These are phyloP conservation scores for Pyricularia pennisetigena DNA, from an alignment of 2,329 filamentous ascomycete species.

Conservation along the genomic window DNA sequence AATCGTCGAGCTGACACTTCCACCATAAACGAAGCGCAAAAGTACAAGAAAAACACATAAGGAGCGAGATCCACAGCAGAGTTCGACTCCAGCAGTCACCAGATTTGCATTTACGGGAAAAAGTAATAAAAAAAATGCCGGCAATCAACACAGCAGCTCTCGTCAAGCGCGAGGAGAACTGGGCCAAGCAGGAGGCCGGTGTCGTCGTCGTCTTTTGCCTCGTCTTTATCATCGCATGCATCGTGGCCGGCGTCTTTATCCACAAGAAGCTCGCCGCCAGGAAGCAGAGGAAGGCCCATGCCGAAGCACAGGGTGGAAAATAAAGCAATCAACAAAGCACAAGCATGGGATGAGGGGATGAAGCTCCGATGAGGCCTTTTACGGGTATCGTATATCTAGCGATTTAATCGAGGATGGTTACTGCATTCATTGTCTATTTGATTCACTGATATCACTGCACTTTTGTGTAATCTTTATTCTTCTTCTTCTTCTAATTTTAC, in stretches of 20 bases:
- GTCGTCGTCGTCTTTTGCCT: constrained; percentile 55
- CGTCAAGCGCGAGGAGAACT: constrained; percentile 28
- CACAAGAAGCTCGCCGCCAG: constrained; percentile 20
- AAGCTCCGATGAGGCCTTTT: not conserved
- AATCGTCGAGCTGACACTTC: not conserved
- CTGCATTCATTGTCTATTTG: not conserved
- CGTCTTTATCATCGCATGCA: constrained; percentile 42
- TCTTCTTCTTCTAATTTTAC: too few relatives aligned
- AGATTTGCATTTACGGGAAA: not conserved
- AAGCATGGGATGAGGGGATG: not conserved
- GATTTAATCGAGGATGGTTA: not conserved
- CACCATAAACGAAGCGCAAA: not conserved
- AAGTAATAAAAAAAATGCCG: constrained; percentile 1
- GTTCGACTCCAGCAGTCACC: too few relatives aligned
- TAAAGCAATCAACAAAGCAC: not conserved
- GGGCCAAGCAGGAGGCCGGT: constrained; percentile 45
- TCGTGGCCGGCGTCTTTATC: constrained; percentile 38
- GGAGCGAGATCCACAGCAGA: not conserved
- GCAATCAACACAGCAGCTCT: constrained; percentile 2
- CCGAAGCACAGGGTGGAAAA: not conserved
- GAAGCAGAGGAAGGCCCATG: constrained; percentile 13
- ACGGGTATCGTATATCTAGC: not conserved
- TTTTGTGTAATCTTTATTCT: too few relatives aligned
- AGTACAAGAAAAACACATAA: not conserved
- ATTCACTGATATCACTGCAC: too few relatives aligned